These are phyloP conservation scores for Ceratobasidium sp. DNA, from an alignment of 1,284 basidiomycete species.

Conservation along the genomic window DNA sequence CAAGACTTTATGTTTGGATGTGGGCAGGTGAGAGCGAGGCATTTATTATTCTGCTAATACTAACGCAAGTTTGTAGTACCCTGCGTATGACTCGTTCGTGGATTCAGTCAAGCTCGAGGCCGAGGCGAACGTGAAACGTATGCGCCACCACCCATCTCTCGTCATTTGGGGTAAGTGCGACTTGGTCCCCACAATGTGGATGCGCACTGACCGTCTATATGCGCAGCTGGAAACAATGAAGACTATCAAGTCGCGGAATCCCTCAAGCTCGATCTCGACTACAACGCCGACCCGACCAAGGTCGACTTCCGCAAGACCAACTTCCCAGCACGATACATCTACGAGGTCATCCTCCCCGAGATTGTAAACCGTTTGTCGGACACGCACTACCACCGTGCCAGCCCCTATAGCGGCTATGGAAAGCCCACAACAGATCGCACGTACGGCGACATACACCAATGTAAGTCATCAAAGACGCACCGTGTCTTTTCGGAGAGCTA, in stretches of 20 bases:
- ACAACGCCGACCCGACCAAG: constrained; percentile 70
- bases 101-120: constrained; percentile 61
- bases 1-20: constrained; percentile 84
- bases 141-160: constrained; percentile 67
- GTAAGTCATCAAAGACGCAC: constrained; percentile 59
- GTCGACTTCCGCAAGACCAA: constrained; percentile 85
- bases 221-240: constrained; percentile 88
- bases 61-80: constrained; percentile 60
- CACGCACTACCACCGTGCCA: constrained; percentile 84
- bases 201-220: not conserved
- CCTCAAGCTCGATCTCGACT: constrained; percentile 80
- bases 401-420: constrained; percentile 87
- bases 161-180: constrained; percentile 79
- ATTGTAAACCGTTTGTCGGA: constrained; percentile 75
- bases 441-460: constrained; percentile 89
- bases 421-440: constrained; percentile 79
- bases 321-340: constrained; percentile 89
- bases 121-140: constrained; percentile 60
- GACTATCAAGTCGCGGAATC: constrained; percentile 88
- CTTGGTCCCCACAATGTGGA: not conserved
- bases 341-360: constrained; percentile 83
- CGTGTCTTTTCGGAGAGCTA: constrained; percentile 17
- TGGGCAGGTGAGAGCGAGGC: constrained; percentile 60
- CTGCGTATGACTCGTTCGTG: constrained; percentile 62
- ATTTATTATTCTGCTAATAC: constrained; percentile 60